Conservation (phyloP, 2,329 filamentous ascomycete species). For the Clonostachys rosea region DNA sequence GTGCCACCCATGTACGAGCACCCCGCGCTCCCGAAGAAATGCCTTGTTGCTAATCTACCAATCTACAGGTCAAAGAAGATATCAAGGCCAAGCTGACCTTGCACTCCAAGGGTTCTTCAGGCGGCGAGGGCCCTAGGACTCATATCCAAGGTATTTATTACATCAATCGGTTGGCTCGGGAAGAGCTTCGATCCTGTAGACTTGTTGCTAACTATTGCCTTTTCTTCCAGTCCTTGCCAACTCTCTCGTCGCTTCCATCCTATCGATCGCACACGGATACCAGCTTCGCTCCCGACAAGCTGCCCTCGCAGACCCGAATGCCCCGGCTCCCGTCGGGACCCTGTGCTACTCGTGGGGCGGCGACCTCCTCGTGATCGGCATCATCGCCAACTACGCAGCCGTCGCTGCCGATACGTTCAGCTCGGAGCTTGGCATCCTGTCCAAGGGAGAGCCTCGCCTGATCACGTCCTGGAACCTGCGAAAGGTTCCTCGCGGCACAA, state of each 20-base stretch:
- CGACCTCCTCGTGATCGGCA: constrained; percentile 59
- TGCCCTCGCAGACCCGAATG: constrained; percentile 24
- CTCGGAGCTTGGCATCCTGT: constrained; percentile 90
- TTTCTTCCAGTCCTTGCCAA: constrained; percentile 69
- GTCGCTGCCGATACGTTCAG: constrained; percentile 92
- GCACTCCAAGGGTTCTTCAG: constrained; percentile 65
- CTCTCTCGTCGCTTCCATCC: constrained; percentile 70
- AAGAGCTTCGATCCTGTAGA: neutral
- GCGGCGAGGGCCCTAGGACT: constrained; percentile 78
- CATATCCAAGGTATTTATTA: constrained; percentile 65
- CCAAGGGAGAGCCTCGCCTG: constrained; percentile 69
- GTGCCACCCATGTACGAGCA: constrained; percentile 68
- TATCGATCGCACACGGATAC: constrained; percentile 54
- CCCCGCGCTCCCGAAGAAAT: neutral
- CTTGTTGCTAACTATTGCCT: neutral
- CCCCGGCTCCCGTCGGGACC: constrained; percentile 27
- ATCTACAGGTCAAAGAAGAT: constrained; percentile 71
- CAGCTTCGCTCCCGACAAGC: constrained; percentile 47
- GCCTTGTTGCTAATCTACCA: constrained; percentile 6
- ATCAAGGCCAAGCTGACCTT: constrained; percentile 80
- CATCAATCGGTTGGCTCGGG: constrained; percentile 4
- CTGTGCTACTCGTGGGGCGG: constrained; percentile 57
- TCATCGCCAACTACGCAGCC: constrained; percentile 81
- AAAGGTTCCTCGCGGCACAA: constrained; percentile 83
- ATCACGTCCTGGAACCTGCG: constrained; percentile 77